A percentile compares a stretch with the other conserved stretches of the same genome.
Evolutionary conservation across 1,284 basidiomycete genomes (phyloP).

Genomic region (Fomitopsis schrenkii): DNA sequence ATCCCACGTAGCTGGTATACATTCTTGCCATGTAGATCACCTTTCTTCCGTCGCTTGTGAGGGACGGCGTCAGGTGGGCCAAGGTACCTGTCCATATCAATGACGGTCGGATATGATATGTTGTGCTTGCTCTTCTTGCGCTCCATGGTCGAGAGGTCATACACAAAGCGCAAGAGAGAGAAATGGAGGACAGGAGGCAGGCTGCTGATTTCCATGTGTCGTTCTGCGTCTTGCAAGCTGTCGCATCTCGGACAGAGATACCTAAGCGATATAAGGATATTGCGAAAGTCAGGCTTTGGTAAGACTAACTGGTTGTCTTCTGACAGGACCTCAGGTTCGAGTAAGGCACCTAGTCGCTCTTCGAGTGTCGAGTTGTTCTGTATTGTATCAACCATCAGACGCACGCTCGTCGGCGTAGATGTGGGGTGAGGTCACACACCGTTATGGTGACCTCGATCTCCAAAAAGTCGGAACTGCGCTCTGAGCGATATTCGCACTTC

Average conservation of each 20-base stretch:
- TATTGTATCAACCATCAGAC: constrained; percentile 22
- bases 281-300: constrained; percentile 10
- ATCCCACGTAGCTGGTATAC: constrained; percentile 81
- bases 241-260: constrained; percentile 78
- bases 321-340: constrained; percentile 67
- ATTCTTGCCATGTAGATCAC: constrained; percentile 21
- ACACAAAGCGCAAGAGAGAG: constrained; percentile 86
- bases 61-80: constrained; percentile 16
- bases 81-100: constrained; percentile 74
- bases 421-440: constrained; percentile 33
- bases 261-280: constrained; percentile 32
- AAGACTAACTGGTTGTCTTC: constrained; percentile 72
- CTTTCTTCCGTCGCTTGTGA: constrained; percentile 12
- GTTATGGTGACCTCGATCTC: constrained; percentile 85
- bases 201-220: constrained; percentile 61
- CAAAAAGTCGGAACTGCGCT: constrained; percentile 66
- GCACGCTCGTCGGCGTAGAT: neutral
- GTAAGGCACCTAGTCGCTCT: constrained; percentile 57
- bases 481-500: constrained; percentile 63
- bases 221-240: constrained; percentile 69
- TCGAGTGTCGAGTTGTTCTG: constrained; percentile 72
- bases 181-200: constrained; percentile 87
- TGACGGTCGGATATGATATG: constrained; percentile 66
- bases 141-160: constrained; percentile 70
- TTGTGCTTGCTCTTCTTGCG: constrained; percentile 81